Percentiles rank a stretch among this genome's conserved stretches.
phyloP scores from a whole-genome alignment of 2,329 filamentous ascomycete genomes.

The Fusarium secorum region DNA sequence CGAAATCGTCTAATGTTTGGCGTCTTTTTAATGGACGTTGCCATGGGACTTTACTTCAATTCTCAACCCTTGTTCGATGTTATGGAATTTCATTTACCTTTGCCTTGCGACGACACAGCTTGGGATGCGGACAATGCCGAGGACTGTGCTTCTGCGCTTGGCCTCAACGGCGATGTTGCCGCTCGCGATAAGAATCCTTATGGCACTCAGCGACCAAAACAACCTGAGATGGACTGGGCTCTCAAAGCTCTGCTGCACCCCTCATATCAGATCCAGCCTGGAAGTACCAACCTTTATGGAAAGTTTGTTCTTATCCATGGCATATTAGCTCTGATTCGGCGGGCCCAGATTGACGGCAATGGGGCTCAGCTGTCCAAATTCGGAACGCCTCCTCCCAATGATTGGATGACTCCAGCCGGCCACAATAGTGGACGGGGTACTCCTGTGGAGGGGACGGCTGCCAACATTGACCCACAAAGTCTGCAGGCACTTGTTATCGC shows the following conservation, averaged over 20 bases:
- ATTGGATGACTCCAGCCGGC: conserved; percentile 60
- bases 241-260: conserved; percentile 68
- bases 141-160: conserved; percentile 71
- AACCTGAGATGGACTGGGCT: conserved; percentile 69
- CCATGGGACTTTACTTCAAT: conserved; percentile 77
- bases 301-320: conserved; percentile 79
- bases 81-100: conserved; percentile 70
- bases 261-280: conserved; percentile 66
- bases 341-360: conserved; percentile 53
- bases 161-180: conserved; percentile 64
- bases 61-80: conserved; percentile 67
- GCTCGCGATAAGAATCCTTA: conserved; percentile 66
- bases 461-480: conserved; percentile 54
- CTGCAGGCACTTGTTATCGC: conserved; percentile 62
- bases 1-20: conserved; percentile 71
- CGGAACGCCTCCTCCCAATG: conserved; percentile 65
- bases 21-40: conserved; percentile 69
- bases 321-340: conserved; percentile 67
- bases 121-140: conserved; percentile 71
- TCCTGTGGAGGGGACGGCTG: conserved; percentile 51
- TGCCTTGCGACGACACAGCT: conserved; percentile 75
- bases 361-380: conserved; percentile 49
- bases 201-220: conserved; percentile 69
- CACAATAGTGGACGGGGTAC: conserved; percentile 56
- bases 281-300: conserved; percentile 74